Evolutionary conservation across 495 filamentous ascomycete genomes (phyloP), one percentile per base, ranked within the genome.

Genomic region (Trichoderma virens): DNA sequence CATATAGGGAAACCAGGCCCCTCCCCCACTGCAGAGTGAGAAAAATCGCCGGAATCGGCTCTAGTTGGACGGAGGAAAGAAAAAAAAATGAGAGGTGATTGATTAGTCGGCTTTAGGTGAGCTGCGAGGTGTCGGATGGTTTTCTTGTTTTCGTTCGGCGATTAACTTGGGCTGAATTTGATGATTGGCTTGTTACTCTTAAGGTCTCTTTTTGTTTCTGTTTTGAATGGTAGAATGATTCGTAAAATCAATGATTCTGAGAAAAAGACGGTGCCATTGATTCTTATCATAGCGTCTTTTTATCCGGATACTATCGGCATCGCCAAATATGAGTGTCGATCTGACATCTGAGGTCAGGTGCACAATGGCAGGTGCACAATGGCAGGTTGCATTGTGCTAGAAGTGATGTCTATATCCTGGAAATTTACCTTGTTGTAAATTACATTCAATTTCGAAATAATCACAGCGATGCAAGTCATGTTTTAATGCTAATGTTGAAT

Each of bases 241-340:
- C 28, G 4, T 27, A 30, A 56, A 56, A 8, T 27, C 30, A n/a
- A 11, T 13, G 11, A 8, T 30, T 30, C 6, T 56, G 23, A 28
- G 20, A 16, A 56, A 56, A n/a, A 56, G 51, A 28, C 51, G 51
- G 51, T 30, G 51, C 27, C 51, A 16, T 56, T 27, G 27, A 30
- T 56, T n/a, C 25, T 56, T 56, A 56, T 56, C 51, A 56, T 56
- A 56, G 51, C 51, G 51, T 56, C 51, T 56, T 56, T 56, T 30
- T 56, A 56, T 27, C 51, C 51, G 51, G 51, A 56, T 56, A 56
- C 27, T 56, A 56, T 56, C 51, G 51, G 51, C 51, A 56, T 27
- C 51, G 51, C 18, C 51, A n/a, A 30, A 4, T 3, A 1, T 16
- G 27, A 30, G 23, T 56, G 16, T 27, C 51, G n/a, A 11, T 20